Evolutionary conservation across 2,329 filamentous ascomycete genomes (phyloP), one percentile per base, ranked within the genome.

Genomic region (Pseudonectria foliicola): DNA sequence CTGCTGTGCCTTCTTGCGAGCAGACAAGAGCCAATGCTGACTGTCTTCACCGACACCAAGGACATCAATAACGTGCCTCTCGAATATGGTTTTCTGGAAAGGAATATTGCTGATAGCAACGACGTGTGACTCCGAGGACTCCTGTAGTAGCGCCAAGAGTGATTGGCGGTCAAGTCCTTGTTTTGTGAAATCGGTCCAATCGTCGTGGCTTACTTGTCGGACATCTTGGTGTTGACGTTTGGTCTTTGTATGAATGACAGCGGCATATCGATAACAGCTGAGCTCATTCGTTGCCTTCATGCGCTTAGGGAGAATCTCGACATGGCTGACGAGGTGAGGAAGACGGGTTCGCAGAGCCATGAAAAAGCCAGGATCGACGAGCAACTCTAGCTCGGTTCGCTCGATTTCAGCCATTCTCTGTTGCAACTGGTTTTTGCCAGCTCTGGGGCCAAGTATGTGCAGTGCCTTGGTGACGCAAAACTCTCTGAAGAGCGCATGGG

Each of bases 211-310:
- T 12, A 44, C 28, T 7, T 25, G 11, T 6, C 27, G 15, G 15
- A 46, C 30, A 13, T 29, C 3, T 4, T 30, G 25, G 1, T 16
- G 23, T 18, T 23, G 30, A 7, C 11, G 10, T 4, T 18, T 13
- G 12, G 12, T 31, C 6, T 29, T 38, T 10, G 42, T 27, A 31
- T 53, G 38, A 2, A 54, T 13, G 4, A 54, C 44, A 6, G 49
- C 52, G 1, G 44, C 41, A 27, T 51, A 55, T 3, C 52, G 48
- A 23, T 52, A 54, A 4, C 29, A 33, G 37, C 46, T 53, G 4
- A 55, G 40, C 28, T 55, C 52, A 11, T 54, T 54, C 3, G 40
- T 49, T 2, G 49, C 50, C 12, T 29, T 23, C 46, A 55, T 52
- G 8, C 29, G 43, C 34, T 54, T 55, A 7, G 50, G 48, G 0